Base-by-base conservation (phyloP, 2,329 filamentous ascomycete genomes). In the Calonectria hawksworthii region DNA sequence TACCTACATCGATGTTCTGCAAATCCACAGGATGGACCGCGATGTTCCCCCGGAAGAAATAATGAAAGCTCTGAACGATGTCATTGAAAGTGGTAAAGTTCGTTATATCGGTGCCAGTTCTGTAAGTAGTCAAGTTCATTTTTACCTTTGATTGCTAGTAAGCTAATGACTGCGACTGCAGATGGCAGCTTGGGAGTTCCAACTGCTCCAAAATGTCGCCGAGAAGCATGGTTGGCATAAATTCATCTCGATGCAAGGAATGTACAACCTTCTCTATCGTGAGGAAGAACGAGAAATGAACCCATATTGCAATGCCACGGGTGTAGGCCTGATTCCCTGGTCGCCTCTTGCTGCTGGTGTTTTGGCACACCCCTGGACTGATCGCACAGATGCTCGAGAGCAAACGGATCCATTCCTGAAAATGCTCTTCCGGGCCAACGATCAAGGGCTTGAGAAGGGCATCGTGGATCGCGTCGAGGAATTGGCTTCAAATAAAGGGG, bases 201-300 rank as follows among this genome's bases (percentile, higher is more conserved):
- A 66, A 36, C 34, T 54, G 47, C 61, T 71, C 11, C 69, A 71
- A 32, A 87, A 87, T 51, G 83, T 85, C 1, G 90, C 90, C 1
- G 86, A 90, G 74, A 86, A 86, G 75, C 83, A 91, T 68, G 88
- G 89, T 1, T 92, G 88, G 89, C 89, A 87, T 0, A 89, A 91
- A 80, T 92, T 92, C 74, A 83, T 91, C 54, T 88, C 85, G 4
- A 92, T 92, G 90, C 90, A 92, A 76, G 90, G 91, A 72, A 84
- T 88, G 28, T 89, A 92, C 78, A 91, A 88, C 75, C 81, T 90
- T 2, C 75, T 89, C 1, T 91, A 92, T 77, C 86, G 92, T 0
- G 92, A 93, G 78, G 92, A 93, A 74, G 92, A 87, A 75, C 78
- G 85, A n/a, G 85, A 87, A 74, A 87, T 86, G 85, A 86, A 80